These are phyloP conservation scores for Cyberlindnera petersonii DNA, from an alignment of 805 yeast species.

Conservation along the genomic window DNA sequence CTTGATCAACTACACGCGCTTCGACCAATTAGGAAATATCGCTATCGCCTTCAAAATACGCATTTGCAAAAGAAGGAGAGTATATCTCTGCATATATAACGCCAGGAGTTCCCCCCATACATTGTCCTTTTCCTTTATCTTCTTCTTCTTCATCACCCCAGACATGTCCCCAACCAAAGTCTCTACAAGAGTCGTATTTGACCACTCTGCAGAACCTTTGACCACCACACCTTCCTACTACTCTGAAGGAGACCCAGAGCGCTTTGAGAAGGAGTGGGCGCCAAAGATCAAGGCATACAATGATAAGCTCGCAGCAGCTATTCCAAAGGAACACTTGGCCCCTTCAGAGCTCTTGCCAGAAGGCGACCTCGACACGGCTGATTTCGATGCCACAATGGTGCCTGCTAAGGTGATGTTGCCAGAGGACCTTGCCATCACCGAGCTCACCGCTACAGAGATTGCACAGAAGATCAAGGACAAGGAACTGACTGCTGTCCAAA, in stretches of 20 bases:
- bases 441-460: constrained; percentile 20
- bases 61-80: too few relatives aligned
- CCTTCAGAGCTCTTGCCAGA: constrained; percentile 21
- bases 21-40: too few relatives aligned
- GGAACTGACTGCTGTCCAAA: constrained; percentile 22
- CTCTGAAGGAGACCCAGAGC: constrained; percentile 19
- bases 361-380: constrained; percentile 19
- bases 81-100: too few relatives aligned
- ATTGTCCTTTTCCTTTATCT: too few relatives aligned
- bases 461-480: constrained; percentile 16
- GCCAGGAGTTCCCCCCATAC: too few relatives aligned
- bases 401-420: constrained; percentile 22
- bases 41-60: too few relatives aligned
- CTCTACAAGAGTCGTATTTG: constrained; percentile 9
- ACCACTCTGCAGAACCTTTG: constrained; percentile 21
- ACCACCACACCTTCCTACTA: constrained; percentile 2
- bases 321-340: constrained; percentile 24
- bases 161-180: constrained; percentile 12
- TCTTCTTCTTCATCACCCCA: too few relatives aligned
- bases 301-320: constrained; percentile 17
- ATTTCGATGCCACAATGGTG: constrained; percentile 23
- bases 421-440: constrained; percentile 22
- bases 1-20: too few relatives aligned
- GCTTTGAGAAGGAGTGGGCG: constrained; percentile 21
- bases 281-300: constrained; percentile 27